phyloP scores from a whole-genome alignment of 805 yeast genomes.

The Suhomyces prunicola region DNA sequence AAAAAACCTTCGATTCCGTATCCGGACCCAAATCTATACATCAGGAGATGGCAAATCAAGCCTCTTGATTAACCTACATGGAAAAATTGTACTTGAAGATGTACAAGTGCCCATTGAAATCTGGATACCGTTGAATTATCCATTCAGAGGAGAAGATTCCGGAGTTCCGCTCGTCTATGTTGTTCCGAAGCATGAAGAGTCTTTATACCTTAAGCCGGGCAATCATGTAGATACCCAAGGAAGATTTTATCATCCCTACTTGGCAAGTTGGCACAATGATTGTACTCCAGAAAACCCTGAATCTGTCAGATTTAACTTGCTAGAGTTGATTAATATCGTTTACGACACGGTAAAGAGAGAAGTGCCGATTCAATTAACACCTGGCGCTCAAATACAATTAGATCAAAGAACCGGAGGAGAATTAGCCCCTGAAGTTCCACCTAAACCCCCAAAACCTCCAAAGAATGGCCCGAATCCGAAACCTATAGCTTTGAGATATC shows the following conservation, averaged over 20 bases:
- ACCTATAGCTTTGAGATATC: constrained; percentile 29
- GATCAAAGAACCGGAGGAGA: neutral
- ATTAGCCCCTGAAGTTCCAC: neutral
- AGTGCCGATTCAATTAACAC: constrained; percentile 2
- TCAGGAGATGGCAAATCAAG: constrained; percentile 56
- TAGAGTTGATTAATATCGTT: constrained; percentile 14
- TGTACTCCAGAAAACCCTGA: constrained; percentile 1
- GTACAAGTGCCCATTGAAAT: constrained; percentile 52
- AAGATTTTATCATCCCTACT: constrained; percentile 61
- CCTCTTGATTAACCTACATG: constrained; percentile 62
- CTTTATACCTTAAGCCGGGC: constrained; percentile 51
- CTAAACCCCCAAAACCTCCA: constrained; percentile 13
- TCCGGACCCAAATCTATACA: constrained; percentile 59
- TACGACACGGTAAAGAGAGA: constrained; percentile 7
- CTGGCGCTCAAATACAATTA: neutral
- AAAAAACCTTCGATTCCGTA: constrained; percentile 44
- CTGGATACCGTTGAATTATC: constrained; percentile 78
- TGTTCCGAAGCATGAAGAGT: constrained; percentile 45
- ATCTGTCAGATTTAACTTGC: constrained; percentile 17
- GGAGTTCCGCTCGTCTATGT: constrained; percentile 66
- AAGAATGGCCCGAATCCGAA: constrained; percentile 7
- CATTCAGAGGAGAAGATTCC: constrained; percentile 30
- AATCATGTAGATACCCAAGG: constrained; percentile 72
- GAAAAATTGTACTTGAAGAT: constrained; percentile 42
- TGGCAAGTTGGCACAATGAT: constrained; percentile 53